A percentile compares a stretch with the other conserved stretches of the same genome.
Evolutionary conservation across 169 alveolate species (phyloP).

Genomic region (Cardiosporidium cionae): DNA sequence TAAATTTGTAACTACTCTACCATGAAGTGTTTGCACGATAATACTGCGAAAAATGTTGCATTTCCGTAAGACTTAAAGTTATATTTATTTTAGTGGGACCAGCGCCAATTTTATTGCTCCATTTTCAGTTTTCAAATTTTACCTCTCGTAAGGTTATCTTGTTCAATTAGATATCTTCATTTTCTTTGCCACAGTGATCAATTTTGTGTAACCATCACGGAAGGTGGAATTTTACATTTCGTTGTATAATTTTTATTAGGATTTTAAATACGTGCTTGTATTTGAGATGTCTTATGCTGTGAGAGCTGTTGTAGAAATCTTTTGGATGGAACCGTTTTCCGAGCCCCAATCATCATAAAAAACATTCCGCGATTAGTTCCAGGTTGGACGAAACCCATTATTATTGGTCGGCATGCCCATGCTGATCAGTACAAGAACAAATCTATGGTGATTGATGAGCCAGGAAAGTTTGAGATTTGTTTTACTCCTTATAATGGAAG

Average conservation of each 20-base stretch:
- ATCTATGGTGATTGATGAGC: slow-evolving; percentile 38
- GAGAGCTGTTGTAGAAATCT: slow-evolving; percentile 50
- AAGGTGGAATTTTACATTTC: background rate
- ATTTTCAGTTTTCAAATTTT: too few species aligned
- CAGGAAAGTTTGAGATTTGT: slow-evolving; percentile 24
- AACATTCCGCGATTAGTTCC: slow-evolving; percentile 84
- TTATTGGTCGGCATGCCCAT: slow-evolving; percentile 90
- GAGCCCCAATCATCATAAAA: slow-evolving; percentile 87
- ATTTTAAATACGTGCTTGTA: background rate
- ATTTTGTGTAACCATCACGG: background rate
- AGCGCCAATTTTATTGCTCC: background rate
- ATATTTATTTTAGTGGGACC: background rate
- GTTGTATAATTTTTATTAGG: background rate
- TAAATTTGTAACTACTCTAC: background rate
- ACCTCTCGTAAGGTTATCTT: too few species aligned
- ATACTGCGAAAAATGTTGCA: background rate
- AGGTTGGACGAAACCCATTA: slow-evolving; percentile 73
- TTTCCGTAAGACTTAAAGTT: background rate
- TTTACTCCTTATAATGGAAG: slow-evolving; percentile 8
- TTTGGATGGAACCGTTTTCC: slow-evolving; percentile 89
- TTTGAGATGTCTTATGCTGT: background rate
- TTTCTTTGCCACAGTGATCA: background rate
- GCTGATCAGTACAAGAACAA: slow-evolving; percentile 91
- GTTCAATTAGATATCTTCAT: background rate
- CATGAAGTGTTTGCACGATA: background rate